Evolutionary conservation across 2,329 filamentous ascomycete genomes (phyloP), one percentile per base, ranked within the genome.

Genomic region (Hymenoscyphus scutula): DNA sequence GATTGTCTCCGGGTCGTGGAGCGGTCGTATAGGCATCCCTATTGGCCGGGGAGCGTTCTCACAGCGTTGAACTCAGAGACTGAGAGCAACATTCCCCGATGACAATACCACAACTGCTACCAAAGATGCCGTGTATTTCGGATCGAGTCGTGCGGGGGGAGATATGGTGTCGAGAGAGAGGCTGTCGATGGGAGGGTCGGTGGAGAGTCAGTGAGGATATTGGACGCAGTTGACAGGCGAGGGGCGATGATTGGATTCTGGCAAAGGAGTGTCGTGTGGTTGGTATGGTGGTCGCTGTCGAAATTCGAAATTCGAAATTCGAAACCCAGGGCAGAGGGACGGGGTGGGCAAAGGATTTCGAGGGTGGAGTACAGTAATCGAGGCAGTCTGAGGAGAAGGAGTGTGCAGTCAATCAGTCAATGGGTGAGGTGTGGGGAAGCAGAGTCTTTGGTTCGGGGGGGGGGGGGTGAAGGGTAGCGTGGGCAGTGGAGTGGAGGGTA

Each of bases 21-120:
- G 62, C 64, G 55, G 59, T 34, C 57, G 63, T 61, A 67, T 67
- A 60, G 67, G 67, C 71, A 72, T 72, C 62, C 71, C 71, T 71
- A 69, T 67, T 70, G 66, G 66, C 61, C n/a, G 61, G 48, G 27
- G 17, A 23, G 61, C 60, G 32, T 62, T 62, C 64, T 69, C 65
- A 63, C 60, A 62, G 64, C 65, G 60, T 60, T 53, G 63, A 54
- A 62, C 27, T 56, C 56, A 64, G 57, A 58, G 30, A 19, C 53
- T 53, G 58, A 59, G 64, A 65, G 62, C 61, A 64, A 64, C 67
- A 72, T 70, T 64, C 65, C 70, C 64, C 64, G 58, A 59, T 32
- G 34, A n/a, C 56, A 51, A 41, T 62, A 17, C 32, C 32, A 58
- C 19, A 55, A 32, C 60, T 62, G 34, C 51, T 17, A 17, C 51